phyloP scores from a whole-genome alignment of 2,329 filamentous ascomycete genomes.

The Ophiocordyceps unilateralis region DNA sequence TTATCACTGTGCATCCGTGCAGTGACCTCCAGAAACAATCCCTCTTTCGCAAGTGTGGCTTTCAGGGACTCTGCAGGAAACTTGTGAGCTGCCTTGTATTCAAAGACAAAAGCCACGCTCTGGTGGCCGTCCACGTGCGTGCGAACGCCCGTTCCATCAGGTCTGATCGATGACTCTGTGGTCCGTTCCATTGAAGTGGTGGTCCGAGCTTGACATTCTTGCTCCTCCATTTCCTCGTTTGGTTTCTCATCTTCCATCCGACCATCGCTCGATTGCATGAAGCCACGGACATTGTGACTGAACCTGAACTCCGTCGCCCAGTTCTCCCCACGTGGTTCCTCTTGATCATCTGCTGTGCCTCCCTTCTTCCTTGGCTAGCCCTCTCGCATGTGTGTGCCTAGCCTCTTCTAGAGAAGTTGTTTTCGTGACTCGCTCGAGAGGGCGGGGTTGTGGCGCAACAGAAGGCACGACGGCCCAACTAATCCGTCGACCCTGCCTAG shows the following conservation, averaged over 20 bases:
- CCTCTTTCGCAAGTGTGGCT: conserved; percentile 2
- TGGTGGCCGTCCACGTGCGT: conserved; percentile 2
- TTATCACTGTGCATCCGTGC: conserved; percentile 1
- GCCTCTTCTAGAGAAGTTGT: too few relatives aligned
- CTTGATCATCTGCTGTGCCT: too few relatives aligned
- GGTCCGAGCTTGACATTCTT: conserved; percentile 2
- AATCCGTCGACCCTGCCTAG: too few relatives aligned
- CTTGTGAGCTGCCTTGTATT: conserved; percentile 5
- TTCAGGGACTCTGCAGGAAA: background rate
- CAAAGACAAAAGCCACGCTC: conserved; percentile 2
- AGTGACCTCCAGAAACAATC: conserved; percentile 1
- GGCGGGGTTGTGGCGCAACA: too few relatives aligned
- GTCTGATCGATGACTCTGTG: conserved; percentile 3
- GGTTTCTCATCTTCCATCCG: conserved; percentile 1
- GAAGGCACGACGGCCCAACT: too few relatives aligned
- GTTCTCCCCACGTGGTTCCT: conserved; percentile 2
- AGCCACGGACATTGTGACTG: conserved; percentile 2
- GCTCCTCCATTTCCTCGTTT: background rate
- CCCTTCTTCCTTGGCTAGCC: too few relatives aligned
- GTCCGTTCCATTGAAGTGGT: conserved; percentile 4
- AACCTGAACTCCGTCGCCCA: background rate
- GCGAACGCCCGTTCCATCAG: conserved; percentile 4
- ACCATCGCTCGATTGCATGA: conserved; percentile 3
- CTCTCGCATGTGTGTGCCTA: too few relatives aligned
- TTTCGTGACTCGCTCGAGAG: too few relatives aligned